A percentile compares a stretch with the other conserved stretches of the same genome.
These are phyloP conservation scores for Termitomyces heimii DNA, from an alignment of 768 basidiomycete genomes.

Conservation along the genomic window DNA sequence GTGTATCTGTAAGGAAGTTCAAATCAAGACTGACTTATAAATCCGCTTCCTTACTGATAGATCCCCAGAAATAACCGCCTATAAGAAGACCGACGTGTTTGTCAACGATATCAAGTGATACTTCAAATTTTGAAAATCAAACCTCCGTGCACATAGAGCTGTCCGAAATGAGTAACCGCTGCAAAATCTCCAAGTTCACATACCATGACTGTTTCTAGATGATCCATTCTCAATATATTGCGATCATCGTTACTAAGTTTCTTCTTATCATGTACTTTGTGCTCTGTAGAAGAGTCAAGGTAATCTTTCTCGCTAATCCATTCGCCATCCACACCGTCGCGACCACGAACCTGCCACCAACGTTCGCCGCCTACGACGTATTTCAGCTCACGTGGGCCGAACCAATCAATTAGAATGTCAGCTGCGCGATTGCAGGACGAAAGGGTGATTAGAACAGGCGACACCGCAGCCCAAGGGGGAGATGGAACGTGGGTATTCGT, in stretches of 20 bases:
- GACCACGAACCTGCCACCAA: conserved; percentile 81
- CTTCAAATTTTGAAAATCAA: background rate
- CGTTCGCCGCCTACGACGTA: conserved; percentile 67
- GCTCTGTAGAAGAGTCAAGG: conserved; percentile 13
- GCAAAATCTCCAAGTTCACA: no score
- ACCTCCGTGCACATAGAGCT: conserved; percentile 2
- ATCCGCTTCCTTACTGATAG: background rate
- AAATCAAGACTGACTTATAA: background rate
- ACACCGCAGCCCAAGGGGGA: conserved; percentile 59
- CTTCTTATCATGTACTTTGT: background rate
- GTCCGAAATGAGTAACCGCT: background rate
- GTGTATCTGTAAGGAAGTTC: background rate
- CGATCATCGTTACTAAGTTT: background rate
- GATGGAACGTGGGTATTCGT: conserved; percentile 69
- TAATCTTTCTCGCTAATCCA: conserved; percentile 53
- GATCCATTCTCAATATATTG: background rate
- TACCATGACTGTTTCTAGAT: background rate
- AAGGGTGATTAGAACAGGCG: conserved; percentile 52
- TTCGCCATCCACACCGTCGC: conserved; percentile 62
- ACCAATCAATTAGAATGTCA: background rate
- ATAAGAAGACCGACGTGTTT: background rate
- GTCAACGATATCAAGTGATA: background rate
- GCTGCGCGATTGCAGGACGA: conserved; percentile 38
- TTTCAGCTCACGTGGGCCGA: conserved; percentile 48
- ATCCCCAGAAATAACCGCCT: background rate